phyloP scores from a whole-genome alignment of 2,329 filamentous ascomycete genomes.

The Trichoderma endophyticum region DNA sequence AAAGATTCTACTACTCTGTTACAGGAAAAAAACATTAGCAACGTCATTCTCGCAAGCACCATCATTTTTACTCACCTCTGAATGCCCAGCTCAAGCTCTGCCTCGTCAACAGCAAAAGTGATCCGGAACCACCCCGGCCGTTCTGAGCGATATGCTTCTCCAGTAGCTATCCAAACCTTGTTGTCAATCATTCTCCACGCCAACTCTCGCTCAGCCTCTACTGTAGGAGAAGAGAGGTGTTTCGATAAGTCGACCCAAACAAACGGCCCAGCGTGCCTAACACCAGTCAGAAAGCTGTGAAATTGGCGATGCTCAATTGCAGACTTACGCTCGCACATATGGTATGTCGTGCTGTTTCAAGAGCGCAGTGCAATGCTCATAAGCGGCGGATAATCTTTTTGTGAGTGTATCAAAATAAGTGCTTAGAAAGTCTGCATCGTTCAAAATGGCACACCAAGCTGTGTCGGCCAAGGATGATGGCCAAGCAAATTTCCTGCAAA shows the following conservation, averaged over 20 bases:
- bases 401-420: not conserved
- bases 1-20: not conserved
- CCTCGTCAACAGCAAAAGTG: not conserved
- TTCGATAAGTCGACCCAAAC: not conserved
- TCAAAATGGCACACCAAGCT: not conserved
- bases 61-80: not conserved
- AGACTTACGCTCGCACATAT: not conserved
- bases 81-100: not conserved
- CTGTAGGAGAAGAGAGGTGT: not conserved
- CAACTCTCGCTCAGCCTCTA: not conserved
- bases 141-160: not conserved
- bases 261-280: not conserved
- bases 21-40: not conserved
- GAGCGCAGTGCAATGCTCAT: not conserved
- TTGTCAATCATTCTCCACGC: constrained; percentile 1
- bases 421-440: not conserved
- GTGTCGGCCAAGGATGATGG: not conserved
- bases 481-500: not conserved
- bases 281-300: rapidly evolving
- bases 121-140: not conserved
- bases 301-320: not conserved
- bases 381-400: not conserved
- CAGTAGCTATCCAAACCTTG: not conserved
- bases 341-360: not conserved
- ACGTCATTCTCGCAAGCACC: not conserved